Evolutionary conservation across 306 rosid genomes (phyloP), one percentile per base, ranked within the genome.

Genomic region (Corylus americana): DNA sequence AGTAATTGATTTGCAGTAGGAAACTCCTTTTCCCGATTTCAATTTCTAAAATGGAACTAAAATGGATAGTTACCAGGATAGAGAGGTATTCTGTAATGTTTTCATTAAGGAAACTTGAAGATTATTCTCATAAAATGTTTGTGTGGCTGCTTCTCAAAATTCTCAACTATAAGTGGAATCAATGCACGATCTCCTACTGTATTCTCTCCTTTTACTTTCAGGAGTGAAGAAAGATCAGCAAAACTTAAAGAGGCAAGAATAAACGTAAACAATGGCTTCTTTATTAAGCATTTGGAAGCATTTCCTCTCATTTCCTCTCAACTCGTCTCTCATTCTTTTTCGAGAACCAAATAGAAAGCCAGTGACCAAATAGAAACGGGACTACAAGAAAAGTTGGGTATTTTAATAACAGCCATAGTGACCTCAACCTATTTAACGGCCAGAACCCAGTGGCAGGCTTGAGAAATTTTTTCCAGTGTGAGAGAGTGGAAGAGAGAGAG

Each of bases 211-310:
- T 95, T 93, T 75, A 93, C 74, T 78, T 85, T 95, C 81, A 89
- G 78, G 89, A 95, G 93, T 83, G 96, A 91, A 79, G 97, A 91
- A 87, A 91, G 99, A 89, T 98, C 90, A 68, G 91, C 82, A 75
- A 95, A 95, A 77, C 92, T 94, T 62, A 93, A 87, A 87, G 97
- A 95, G 92, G 99, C 74, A 87, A 86, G 88, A 75, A 59, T 82
- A 72, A 75, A n/a, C n/a, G n/a, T n/a, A n/a, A n/a, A n/a, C n/a
- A n/a, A n/a, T n/a, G n/a, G n/a, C n/a, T n/a, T n/a, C n/a, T n/a
- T n/a, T n/a, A n/a, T n/a, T n/a, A n/a, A n/a, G n/a, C n/a, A n/a
- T n/a, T n/a, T n/a, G n/a, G n/a, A n/a, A n/a, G n/a, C n/a, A n/a
- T n/a, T n/a, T n/a, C n/a, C n/a, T n/a, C n/a, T n/a, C n/a, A n/a